Evolutionary conservation across 352 stramenopile genomes (phyloP).

Genomic region (Phytophthora aleatoria): DNA sequence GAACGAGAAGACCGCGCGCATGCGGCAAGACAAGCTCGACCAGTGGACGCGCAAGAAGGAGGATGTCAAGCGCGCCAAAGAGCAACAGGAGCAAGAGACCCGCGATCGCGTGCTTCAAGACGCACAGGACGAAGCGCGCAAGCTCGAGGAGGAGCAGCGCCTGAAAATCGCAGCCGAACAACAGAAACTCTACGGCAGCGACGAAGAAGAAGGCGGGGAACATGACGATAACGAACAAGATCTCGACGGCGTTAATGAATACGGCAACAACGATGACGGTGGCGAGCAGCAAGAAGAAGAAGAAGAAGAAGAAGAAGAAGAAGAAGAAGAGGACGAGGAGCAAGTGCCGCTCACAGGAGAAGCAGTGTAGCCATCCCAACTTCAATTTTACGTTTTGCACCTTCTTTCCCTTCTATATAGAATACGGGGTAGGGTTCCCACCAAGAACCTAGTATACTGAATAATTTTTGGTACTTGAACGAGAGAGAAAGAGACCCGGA

Average conservation of each 20-base stretch:
- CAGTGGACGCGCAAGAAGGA: conserved; percentile 37
- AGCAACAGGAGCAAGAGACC: conserved; percentile 37
- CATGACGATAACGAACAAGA: conserved; percentile 29
- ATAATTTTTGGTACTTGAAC: conserved; percentile 18
- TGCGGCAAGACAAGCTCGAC: conserved; percentile 46
- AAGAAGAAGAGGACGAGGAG: conserved; percentile 25
- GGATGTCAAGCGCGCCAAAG: conserved; percentile 35
- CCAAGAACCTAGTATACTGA: conserved; percentile 14
- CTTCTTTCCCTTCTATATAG: conserved; percentile 12
- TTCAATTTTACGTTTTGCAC: conserved; percentile 23
- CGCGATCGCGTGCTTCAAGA: conserved; percentile 39
- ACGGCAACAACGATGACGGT: conserved; percentile 7
- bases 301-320: conserved; percentile 27
- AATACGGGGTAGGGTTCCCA: conserved; percentile 11
- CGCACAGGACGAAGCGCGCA: conserved; percentile 41
- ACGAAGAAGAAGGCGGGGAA: conserved; percentile 41
- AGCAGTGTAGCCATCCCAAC: conserved; percentile 20
- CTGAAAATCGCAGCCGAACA: conserved; percentile 41
- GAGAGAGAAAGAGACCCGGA: conserved; percentile 25
- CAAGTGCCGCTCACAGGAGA: conserved; percentile 10
- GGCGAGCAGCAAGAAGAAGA: conserved; percentile 20
- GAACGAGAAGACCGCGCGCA: conserved; percentile 50
- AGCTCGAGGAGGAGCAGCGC: conserved; percentile 49
- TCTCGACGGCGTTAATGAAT: conserved; percentile 29
- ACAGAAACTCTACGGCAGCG: conserved; percentile 48